Evolutionary conservation across 202 grass and related monocot genomes (phyloP).

Genomic region (Schoenoplectus triqueter): DNA sequence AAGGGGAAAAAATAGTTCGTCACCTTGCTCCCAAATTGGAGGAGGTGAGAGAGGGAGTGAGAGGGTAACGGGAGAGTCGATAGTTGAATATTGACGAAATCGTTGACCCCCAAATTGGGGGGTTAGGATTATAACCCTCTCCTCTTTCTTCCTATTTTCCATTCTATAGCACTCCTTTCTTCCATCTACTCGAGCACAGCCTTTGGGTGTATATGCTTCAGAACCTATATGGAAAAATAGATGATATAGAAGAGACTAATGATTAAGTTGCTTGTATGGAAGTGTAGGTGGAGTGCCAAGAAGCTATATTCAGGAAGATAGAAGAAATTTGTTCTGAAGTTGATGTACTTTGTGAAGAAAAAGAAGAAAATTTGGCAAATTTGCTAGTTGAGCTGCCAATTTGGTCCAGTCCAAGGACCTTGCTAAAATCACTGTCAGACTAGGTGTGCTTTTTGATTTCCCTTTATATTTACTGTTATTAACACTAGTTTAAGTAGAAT

Average conservation of each 20-base stretch:
- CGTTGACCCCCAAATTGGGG: too few species aligned
- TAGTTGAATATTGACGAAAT: too few species aligned
- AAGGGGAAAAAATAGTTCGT: too few species aligned
- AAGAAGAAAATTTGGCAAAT: constrained; percentile 26
- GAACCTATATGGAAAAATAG: background rate
- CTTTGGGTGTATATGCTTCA: background rate
- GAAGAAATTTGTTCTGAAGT: constrained; percentile 39
- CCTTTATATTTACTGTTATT: constrained; percentile 4
- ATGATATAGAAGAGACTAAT: constrained; percentile 22
- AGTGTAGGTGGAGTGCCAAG: constrained; percentile 39
- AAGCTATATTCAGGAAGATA: constrained; percentile 34
- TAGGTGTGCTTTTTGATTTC: constrained; percentile 4
- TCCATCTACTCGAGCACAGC: background rate
- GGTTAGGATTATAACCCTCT: too few species aligned
- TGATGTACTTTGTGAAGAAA: constrained; percentile 25
- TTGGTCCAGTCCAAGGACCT: constrained; percentile 32
- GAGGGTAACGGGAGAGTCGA: too few species aligned
- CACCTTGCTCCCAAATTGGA: too few species aligned
- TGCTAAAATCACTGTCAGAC: constrained; percentile 25
- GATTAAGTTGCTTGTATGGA: background rate
- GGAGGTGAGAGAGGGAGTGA: too few species aligned
- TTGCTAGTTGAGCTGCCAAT: constrained; percentile 28
- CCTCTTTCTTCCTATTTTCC: too few species aligned
- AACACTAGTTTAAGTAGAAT: constrained; percentile 17
- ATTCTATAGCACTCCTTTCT: too few species aligned